Evolutionary conservation across 2,329 filamentous ascomycete genomes (phyloP), one percentile per base, ranked within the genome.

Genomic region (Elsinoe arachidis): DNA sequence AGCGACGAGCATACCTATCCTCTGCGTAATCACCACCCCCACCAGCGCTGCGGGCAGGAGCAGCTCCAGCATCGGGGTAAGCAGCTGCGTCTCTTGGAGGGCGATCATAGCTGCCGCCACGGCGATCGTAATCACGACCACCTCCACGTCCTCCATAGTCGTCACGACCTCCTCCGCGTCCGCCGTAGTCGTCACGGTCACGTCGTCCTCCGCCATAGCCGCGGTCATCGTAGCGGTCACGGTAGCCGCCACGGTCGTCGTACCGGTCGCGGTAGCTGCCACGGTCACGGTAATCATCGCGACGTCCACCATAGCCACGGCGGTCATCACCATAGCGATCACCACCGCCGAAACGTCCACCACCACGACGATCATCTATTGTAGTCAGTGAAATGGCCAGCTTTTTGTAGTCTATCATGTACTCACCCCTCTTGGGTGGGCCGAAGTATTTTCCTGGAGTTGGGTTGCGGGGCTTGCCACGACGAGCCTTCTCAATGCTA

Each of bases 361-460:
- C 62, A 55, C 64, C 63, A 53, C 60, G 58, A 57, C 64, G 60
- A 26, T 62, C 62, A 26, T 64, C 63, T 53, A 57, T 52, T 62
- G n/a, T 38, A 58, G 39, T 47, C 52, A 57, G 57, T 21, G 51
- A 46, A 23, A 56, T 58, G n/a, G 46, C 14, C 12, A 39, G 33
- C n/a, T 47, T 35, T 43, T 14, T 26, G 34, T 47, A 57, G 30
- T 55, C 54, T 56, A 60, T 62, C 77, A 15, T 10, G 41, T 43
- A 38, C 87, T 78, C 78, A 93, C 91, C 91, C 80, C 93, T 83
- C 85, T 99, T 99, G 63, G 93, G 93, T 61, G 93, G 93, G 55
- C 93, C 93, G 70, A 96, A 97, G 81, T 99, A 99, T 78, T 97
- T 97, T 77, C 93, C 93, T 51, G 93, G 93, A 58, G 93, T 99